A percentile compares a stretch with the other conserved stretches of the same genome.
These are phyloP conservation scores for Flagelloscypha sp. DNA, from an alignment of 768 basidiomycete genomes.

Conservation along the genomic window DNA sequence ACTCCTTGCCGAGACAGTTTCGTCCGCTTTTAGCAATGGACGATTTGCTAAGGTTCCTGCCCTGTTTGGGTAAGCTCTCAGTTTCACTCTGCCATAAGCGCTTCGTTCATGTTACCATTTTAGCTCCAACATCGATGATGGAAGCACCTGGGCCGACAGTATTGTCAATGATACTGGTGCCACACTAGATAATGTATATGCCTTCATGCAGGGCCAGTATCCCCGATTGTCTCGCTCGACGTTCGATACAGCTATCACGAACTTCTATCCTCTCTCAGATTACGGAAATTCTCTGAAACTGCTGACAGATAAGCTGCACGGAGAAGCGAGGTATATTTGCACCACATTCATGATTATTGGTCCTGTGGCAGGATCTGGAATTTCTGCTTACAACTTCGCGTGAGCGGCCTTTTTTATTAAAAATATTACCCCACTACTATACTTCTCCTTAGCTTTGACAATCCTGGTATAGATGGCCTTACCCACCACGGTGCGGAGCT, in stretches of 20 bases:
- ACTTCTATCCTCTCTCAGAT: conserved; percentile 26
- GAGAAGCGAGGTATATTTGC: conserved; percentile 37
- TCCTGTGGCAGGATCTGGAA: conserved; percentile 12
- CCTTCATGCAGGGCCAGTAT: conserved; percentile 33
- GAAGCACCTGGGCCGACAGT: conserved; percentile 29
- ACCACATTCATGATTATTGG: conserved; percentile 28
- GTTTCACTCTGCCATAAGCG: not conserved
- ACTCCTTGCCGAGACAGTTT: conserved; percentile 26
- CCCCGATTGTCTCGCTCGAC: conserved; percentile 21
- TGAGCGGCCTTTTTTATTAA: conserved; percentile 12
- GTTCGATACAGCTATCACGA: conserved; percentile 20
- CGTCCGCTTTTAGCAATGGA: conserved; percentile 30
- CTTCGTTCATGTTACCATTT: not conserved
- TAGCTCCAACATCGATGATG: conserved; percentile 36
- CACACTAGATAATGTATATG: conserved; percentile 30
- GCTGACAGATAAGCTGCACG: conserved; percentile 38
- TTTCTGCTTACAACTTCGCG: conserved; percentile 28
- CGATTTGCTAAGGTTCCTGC: conserved; percentile 30
- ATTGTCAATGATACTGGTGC: conserved; percentile 27
- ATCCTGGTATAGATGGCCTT: conserved; percentile 25
- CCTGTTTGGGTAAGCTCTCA: conserved; percentile 30
- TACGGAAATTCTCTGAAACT: conserved; percentile 27
- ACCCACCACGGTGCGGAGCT: conserved; percentile 31
- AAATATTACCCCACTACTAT: too few relatives aligned
- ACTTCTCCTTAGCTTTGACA: conserved; percentile 26